These are phyloP conservation scores for Chalaropsis thielavioides DNA, from an alignment of 2,329 filamentous ascomycete genomes.

Conservation along the genomic window DNA sequence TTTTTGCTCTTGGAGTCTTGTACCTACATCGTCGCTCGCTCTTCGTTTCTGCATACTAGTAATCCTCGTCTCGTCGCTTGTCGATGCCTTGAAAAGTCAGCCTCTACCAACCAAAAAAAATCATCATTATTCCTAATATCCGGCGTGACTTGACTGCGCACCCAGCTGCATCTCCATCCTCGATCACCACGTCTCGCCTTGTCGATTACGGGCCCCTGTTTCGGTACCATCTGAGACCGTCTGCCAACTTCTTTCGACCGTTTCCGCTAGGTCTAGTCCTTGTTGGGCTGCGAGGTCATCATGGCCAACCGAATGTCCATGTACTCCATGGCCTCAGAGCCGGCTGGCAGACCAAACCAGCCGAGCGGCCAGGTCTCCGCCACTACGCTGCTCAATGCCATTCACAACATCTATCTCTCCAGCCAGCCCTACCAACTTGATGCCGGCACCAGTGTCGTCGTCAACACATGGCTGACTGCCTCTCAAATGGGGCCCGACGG, in stretches of 20 bases:
- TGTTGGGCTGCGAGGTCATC: conserved; percentile 16
- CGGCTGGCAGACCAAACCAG: conserved; percentile 37
- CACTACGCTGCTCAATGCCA: conserved; percentile 77
- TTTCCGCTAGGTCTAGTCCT: not conserved
- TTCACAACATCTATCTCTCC: conserved; percentile 77
- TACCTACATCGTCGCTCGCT: not conserved
- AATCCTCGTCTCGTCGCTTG: not conserved
- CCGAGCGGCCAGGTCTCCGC: conserved; percentile 66
- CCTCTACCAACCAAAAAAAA: not conserved
- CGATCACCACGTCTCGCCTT: not conserved
- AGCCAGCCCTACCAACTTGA: conserved; percentile 76
- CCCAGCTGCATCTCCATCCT: not conserved
- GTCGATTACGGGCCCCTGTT: not conserved
- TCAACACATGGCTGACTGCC: conserved; percentile 90
- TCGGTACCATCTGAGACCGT: not conserved
- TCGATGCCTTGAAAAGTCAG: not conserved
- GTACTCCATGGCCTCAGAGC: conserved; percentile 53
- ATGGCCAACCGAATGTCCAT: conserved; percentile 55
- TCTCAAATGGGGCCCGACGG: conserved; percentile 55
- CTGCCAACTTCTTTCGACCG: not conserved
- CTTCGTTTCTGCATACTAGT: not conserved
- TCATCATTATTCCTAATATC: not conserved
- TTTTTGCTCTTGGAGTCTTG: not conserved
- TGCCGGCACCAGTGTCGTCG: conserved; percentile 76
- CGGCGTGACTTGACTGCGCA: not conserved